These are phyloP conservation scores for Yamadazyma mexicana DNA, from an alignment of 1,139 yeast genomes.

Conservation along the genomic window DNA sequence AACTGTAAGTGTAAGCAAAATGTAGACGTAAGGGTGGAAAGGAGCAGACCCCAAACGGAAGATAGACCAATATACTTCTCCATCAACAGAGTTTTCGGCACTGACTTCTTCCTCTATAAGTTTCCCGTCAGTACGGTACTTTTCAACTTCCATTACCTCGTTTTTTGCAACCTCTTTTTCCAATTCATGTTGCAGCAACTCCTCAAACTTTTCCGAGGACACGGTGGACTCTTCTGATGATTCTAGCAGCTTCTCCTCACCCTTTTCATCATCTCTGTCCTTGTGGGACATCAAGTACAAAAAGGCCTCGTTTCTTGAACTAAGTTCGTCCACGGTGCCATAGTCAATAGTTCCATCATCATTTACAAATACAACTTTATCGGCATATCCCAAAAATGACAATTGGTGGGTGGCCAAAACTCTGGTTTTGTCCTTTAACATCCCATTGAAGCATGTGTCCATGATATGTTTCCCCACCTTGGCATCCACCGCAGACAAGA, in stretches of 20 bases:
- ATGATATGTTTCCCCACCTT: conserved; percentile 49
- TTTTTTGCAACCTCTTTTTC: conserved; percentile 1
- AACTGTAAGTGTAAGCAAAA: conserved; percentile 12
- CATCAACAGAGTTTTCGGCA: conserved; percentile 42
- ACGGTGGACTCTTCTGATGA: too few species aligned
- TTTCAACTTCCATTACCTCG: conserved; percentile 29
- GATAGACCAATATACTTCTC: conserved; percentile 40
- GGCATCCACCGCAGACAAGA: conserved; percentile 51
- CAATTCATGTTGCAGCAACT: neutral
- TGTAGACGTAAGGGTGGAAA: conserved; percentile 20
- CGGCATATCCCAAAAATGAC: conserved; percentile 40
- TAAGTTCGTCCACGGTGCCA: conserved; percentile 41
- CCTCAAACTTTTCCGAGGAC: too few species aligned
- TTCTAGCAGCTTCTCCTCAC: too few species aligned
- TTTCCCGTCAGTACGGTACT: conserved; percentile 21
- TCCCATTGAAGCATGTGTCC: conserved; percentile 36
- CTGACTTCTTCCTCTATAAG: conserved; percentile 31
- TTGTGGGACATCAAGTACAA: conserved; percentile 18
- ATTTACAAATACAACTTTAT: conserved; percentile 36
- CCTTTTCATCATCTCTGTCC: conserved; percentile 24
- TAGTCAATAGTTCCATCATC: conserved; percentile 37
- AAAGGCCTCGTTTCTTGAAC: conserved; percentile 21
- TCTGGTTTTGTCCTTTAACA: conserved; percentile 37
- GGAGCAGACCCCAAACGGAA: conserved; percentile 58
- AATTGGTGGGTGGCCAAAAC: conserved; percentile 47